Base-by-base conservation (phyloP, 257 asterid genomes). In the Nicotiana sylvestris region DNA sequence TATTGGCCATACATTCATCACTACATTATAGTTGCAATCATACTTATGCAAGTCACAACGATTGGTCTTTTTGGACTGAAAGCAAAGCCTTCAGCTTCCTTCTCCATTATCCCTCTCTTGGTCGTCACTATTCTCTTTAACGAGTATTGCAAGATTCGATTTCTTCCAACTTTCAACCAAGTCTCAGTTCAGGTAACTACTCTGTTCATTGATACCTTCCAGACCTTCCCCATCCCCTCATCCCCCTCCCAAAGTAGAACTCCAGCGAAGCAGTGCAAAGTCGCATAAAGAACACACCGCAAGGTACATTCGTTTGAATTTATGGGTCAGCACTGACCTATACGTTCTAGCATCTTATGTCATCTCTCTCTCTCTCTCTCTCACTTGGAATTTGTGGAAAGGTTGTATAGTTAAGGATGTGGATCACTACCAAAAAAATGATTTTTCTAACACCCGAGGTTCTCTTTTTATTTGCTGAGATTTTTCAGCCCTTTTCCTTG, bases 1-100 rank as follows among this genome's bases (percentile, higher is more conserved):
- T 96, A 91, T 76, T 96, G 99, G 99, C 98, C 98, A 46, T 92
- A 82, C 89, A 92, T 96, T 80, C 97, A 96, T 86, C 94, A 91
- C 86, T 94, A 94, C 87, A 90, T 94, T 83, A 80, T 96, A 62
- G 84, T 92, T 35, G 92, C 98, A 3, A 87, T 96, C 82, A 83
- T 91, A 82, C 91, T 94, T 85, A 94, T 91, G 94, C 99, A 96
- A 88, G 87, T 94, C 3, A 90, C 97, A 1, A 92, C 89, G 99
- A 90, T 94, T 76, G 99, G 99, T 60, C 91, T 96, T 67, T 96
- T 96, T 56, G 99, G 99, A 66, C 84, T 96, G 87, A 96, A 93
- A 88, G 91, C 97, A 53, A 96, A 96, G 90, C 98, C 99, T 3
- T 88, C 98, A 0, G 98, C 98, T 84, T 90, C 98, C 3, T 82